These are phyloP conservation scores for Taphrina flavorubra DNA, from an alignment of 1,139 yeast genomes.

Conservation along the genomic window DNA sequence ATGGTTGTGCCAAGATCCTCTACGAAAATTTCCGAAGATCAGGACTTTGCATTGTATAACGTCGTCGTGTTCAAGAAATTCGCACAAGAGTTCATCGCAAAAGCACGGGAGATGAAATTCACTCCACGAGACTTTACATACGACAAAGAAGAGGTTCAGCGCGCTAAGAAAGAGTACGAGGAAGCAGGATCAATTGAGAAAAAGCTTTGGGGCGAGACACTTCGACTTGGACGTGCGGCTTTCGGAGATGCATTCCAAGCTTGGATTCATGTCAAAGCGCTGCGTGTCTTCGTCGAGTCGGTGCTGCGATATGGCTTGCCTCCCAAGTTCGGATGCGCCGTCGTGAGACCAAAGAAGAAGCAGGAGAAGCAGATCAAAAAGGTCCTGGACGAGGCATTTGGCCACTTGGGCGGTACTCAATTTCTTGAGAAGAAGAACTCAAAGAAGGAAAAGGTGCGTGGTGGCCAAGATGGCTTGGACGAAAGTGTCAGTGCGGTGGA, in stretches of 20 bases:
- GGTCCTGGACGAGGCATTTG: constrained; percentile 32
- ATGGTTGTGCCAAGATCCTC: constrained; percentile 96
- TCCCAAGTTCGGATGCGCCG: constrained; percentile 77
- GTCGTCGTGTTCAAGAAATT: constrained; percentile 86
- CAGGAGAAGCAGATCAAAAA: constrained; percentile 47
- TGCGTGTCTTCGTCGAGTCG: constrained; percentile 65
- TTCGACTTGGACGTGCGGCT: constrained; percentile 83
- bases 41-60: constrained; percentile 72
- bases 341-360: constrained; percentile 54
- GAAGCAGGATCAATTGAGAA: constrained; percentile 75
- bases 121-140: constrained; percentile 91
- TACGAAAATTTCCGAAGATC: constrained; percentile 67
- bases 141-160: constrained; percentile 63
- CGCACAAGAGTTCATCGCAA: constrained; percentile 68
- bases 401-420: constrained; percentile 28
- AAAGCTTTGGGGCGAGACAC: constrained; percentile 74
- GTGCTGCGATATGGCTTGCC: constrained; percentile 96
- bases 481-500: constrained; percentile 41
- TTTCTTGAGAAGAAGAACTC: constrained; percentile 16
- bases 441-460: constrained; percentile 27
- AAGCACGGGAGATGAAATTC: constrained; percentile 85
- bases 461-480: constrained; percentile 39
- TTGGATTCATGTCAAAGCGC: constrained; percentile 85
- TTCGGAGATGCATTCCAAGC: constrained; percentile 80
- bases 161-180: constrained; percentile 77